Base-by-base conservation (phyloP, 768 basidiomycete species). In the Auriscalpium microsporum region DNA sequence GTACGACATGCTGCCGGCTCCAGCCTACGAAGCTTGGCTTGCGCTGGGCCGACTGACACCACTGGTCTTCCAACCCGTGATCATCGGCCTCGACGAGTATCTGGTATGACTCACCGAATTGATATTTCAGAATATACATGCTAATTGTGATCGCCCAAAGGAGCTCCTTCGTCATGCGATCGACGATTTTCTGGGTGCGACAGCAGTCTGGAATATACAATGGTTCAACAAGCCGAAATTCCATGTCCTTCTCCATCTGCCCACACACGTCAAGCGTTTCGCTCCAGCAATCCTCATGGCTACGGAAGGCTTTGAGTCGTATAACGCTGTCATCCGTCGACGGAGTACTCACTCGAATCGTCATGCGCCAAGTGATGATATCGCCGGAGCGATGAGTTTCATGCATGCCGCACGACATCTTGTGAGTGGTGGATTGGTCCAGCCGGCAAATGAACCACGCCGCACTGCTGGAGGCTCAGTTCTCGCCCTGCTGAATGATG, bases 41-140 rank as follows among this genome's bases (percentile, higher is more conserved):
- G 54, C 71, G 0, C 55, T 77, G 2, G 68, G 65, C 0, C 63
- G 53, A 5, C 59, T 77, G 7, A 58, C 71, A 0, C 67, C 71
- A 1, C 61, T 78, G 0, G 57, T 76, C 1, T 78, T 70, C 69
- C 72, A 75, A 54, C 73, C 76, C 1, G 37, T 58, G 3, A 78
- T 78, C 21, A 16, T 55, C 0, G 56, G 75, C 45, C 53, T 75
- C 4, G 60, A 72, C 36, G 37, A 21, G 8, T 68, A 76, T 57
- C n/a, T 72, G 16, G 72, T 75, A 59, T 17, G 66, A 9, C 9
- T 40, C 61, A 7, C 19, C 14, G 3, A 10, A 11, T 46, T 45
- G 7, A 36, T 28, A 16, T 17, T 28, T 21, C 4, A 10, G n/a
- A 36, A 17, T 50, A 8, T 21, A 35, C 11, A 50, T 45, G 8